A percentile compares a stretch with the other conserved stretches of the same genome.
These are phyloP conservation scores for Scedosporium aurantiacum DNA, from an alignment of 2,329 filamentous ascomycete species.

Conservation along the genomic window DNA sequence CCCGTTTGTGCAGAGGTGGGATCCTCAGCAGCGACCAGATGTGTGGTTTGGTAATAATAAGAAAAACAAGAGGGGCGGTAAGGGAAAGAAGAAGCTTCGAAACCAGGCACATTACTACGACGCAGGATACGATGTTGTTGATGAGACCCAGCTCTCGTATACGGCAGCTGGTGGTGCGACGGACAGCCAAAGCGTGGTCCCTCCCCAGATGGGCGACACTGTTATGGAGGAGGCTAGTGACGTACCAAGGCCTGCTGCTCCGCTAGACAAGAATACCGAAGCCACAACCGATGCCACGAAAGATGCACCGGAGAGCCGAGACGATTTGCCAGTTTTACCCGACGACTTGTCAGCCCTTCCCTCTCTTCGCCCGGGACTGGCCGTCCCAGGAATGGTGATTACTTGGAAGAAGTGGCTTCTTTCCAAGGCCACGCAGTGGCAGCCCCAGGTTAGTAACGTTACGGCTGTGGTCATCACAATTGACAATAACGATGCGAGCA, in stretches of 20 bases:
- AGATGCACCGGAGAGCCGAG: slow-evolving; percentile 13
- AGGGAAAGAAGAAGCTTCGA: slow-evolving; percentile 35
- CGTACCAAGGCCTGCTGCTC: no score
- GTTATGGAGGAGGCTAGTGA: background rate
- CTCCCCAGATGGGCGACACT: slow-evolving; percentile 13
- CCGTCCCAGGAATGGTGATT: slow-evolving; percentile 50
- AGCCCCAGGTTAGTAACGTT: slow-evolving; percentile 50
- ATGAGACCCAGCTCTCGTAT: slow-evolving; percentile 9
- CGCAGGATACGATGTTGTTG: slow-evolving; percentile 16
- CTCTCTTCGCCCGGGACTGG: slow-evolving; percentile 33
- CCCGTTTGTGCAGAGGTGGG: slow-evolving; percentile 84
- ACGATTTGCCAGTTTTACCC: background rate
- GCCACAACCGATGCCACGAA: slow-evolving; percentile 9
- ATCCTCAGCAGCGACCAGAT: slow-evolving; percentile 52
- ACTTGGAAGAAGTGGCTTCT: slow-evolving; percentile 56
- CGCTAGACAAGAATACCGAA: no score
- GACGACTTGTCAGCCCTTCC: slow-evolving; percentile 25
- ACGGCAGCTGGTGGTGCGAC: background rate
- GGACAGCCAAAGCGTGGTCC: slow-evolving; percentile 35
- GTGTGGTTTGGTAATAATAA: slow-evolving; percentile 23
- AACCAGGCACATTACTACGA: slow-evolving; percentile 30
- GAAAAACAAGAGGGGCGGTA: slow-evolving; percentile 27
- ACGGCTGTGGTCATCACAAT: slow-evolving; percentile 56
- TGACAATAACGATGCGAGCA: slow-evolving; percentile 38
- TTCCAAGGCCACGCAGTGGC: slow-evolving; percentile 52